Evolutionary conservation across 257 asterid species (phyloP).

Genomic region (Lycium barbarum): DNA sequence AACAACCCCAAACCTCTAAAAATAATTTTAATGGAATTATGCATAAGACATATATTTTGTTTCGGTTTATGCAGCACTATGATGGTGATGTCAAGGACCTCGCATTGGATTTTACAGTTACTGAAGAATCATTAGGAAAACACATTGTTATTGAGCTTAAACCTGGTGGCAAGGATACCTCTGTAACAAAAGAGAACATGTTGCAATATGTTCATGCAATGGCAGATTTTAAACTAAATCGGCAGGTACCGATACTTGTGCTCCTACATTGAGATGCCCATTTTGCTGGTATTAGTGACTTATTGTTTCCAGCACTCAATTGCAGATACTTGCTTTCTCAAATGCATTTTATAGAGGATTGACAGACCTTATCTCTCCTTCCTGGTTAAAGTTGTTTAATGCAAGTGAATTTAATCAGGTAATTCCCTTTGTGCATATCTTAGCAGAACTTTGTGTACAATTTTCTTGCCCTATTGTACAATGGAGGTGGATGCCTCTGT

Average conservation of each 20-base stretch:
- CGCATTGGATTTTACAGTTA: constrained; percentile 89
- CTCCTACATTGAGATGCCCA: constrained; percentile 28
- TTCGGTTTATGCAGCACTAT: constrained; percentile 68
- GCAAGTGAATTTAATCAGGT: constrained; percentile 99
- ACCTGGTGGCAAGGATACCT: constrained; percentile 87
- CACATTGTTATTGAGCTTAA: constrained; percentile 81
- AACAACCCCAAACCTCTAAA: neutral
- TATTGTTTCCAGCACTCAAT: constrained; percentile 40
- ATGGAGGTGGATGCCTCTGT: neutral
- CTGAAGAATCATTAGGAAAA: constrained; percentile 86
- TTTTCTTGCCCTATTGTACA: neutral
- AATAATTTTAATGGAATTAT: neutral
- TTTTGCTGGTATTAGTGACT: constrained; percentile 42
- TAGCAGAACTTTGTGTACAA: constrained; percentile 6
- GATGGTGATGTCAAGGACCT: constrained; percentile 88
- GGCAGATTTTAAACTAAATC: constrained; percentile 95
- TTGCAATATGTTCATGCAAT: constrained; percentile 95
- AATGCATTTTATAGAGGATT: constrained; percentile 95
- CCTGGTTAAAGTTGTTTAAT: constrained; percentile 94
- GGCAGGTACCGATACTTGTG: constrained; percentile 67
- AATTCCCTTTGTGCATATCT: constrained; percentile 32
- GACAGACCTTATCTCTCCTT: constrained; percentile 90
- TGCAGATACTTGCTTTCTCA: constrained; percentile 92
- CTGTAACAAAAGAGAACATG: constrained; percentile 89
- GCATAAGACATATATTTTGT: constrained; percentile 19